Evolutionary conservation across 2,329 filamentous ascomycete genomes (phyloP), one percentile per base, ranked within the genome.

Genomic region (Colletotrichum lini): DNA sequence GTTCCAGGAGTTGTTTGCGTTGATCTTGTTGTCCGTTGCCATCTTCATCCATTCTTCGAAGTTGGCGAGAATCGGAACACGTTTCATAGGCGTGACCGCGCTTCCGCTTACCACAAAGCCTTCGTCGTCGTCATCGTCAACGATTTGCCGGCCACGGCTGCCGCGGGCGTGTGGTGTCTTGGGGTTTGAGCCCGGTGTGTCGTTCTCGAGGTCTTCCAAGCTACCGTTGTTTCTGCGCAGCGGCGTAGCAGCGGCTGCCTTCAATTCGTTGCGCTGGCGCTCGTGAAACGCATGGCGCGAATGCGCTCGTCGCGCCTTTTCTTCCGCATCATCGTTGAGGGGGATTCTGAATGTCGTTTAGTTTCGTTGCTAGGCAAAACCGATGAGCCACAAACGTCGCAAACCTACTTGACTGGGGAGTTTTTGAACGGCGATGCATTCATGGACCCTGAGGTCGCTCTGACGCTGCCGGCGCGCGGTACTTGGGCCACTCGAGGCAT

Each of bases 11-110:
- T 99, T 99, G 71, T 93, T 91, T 59, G 96, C 96, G 80, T 98
- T 99, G 87, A 99, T 99, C 83, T 96, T 96, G 84, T 99, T 99
- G 85, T 99, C 96, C 18, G 96, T 98, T 2, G 96, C 96, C 95
- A 99, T 97, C 87, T 98, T 99, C 95, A 99, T 98, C 96, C 96
- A 98, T 81, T 99, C 96, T 81, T 99, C 96, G 77, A 98, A 99
- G 83, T 99, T 99, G 78, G 96, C 96, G 65, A 99, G 86, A 76
- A 99, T 93, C 1, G 96, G 96, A 38, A 98, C 94, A 72, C 95
- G 93, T 87, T 98, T 98, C 92, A 97, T 96, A 65, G 96, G 96
- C 71, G 96, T 98, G 65, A 97, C 93, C 47, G 93, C 94, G 73
- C 87, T 90, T 42, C 93, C 93, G 70, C 90, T 90, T 56, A 94